Conservation (phyloP, 495 filamentous ascomycete species). For the Niebla homalea region DNA sequence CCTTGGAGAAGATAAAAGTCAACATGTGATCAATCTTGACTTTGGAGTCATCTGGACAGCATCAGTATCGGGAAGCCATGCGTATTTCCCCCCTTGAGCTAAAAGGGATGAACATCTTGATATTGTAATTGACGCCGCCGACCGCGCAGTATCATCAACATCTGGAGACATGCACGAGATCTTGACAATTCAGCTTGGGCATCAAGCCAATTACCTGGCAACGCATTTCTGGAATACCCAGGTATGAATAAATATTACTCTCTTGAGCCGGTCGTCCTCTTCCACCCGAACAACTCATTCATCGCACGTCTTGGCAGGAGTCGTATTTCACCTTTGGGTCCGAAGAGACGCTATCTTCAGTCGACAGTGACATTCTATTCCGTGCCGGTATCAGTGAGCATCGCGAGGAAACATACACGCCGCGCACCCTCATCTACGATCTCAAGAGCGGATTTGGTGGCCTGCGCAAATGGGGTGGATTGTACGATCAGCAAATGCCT, state of each 20-base stretch:
- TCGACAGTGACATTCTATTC: slow-evolving; percentile 92
- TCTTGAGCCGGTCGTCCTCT: not conserved
- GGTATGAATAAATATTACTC: slow-evolving; percentile 27
- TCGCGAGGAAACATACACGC: slow-evolving; percentile 80
- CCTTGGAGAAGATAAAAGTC: too few relatives aligned
- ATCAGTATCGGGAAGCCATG: too few relatives aligned
- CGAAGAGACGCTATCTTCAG: slow-evolving; percentile 47
- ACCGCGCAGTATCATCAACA: too few relatives aligned
- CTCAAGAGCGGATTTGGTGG: slow-evolving; percentile 86
- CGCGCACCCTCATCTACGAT: slow-evolving; percentile 86
- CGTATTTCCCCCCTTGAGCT: too few relatives aligned
- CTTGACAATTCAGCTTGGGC: slow-evolving; percentile 84
- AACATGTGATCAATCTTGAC: too few relatives aligned
- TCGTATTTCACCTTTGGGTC: slow-evolving; percentile 90
- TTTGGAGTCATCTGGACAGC: too few relatives aligned
- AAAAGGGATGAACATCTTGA: too few relatives aligned
- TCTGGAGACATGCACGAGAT: slow-evolving; percentile 72
- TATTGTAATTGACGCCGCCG: too few relatives aligned
- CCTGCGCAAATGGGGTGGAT: slow-evolving; percentile 70
- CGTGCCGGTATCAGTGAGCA: slow-evolving; percentile 73
- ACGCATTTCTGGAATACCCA: slow-evolving; percentile 98
- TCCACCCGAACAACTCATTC: not conserved
- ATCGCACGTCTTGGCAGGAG: slow-evolving; percentile 42
- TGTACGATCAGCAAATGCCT: slow-evolving; percentile 53
- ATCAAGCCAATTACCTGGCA: slow-evolving; percentile 85